Base-by-base conservation (phyloP, 2,329 filamentous ascomycete genomes). In the Phialemoniopsis sp. region DNA sequence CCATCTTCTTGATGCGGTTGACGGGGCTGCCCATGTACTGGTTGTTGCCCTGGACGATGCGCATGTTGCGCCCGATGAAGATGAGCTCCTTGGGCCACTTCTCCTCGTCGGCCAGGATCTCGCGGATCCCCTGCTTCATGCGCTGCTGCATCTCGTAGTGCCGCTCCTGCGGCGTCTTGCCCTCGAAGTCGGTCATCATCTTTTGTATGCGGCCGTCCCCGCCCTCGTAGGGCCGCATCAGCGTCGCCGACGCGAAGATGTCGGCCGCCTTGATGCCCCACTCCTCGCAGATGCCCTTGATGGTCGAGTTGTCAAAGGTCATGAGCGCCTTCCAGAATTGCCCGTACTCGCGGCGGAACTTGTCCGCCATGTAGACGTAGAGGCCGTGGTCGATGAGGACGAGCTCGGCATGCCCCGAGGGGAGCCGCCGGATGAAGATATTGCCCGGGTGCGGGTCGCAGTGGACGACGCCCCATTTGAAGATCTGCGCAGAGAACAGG, bases 361-460 rank as follows among this genome's bases (percentile, higher is more conserved):
- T 70, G 2, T 86, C 83, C 17, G 79, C 73, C 87, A 97, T 93
- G 61, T 87, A 85, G 40, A 97, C 88, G 66, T 98, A 98, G 6
- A 98, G 79, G 1, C 93, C 93, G 62, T 98, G 93, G 62, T 98
- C 93, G 57, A 98, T 95, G 29, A 98, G 81, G 1, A 97, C 91
- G 21, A 98, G 76, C 66, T 98, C 89, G 1, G 91, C 76, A 32
- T 80, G 76, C n/a, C 91, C 91, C 32, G 75, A 82, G 2, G 89
- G 86, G 13, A 88, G 72, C 8, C 93, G 84, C 8, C 93, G 85
- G 56, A 97, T 85, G 66, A 98, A 95, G 60, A 97, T 93, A 65
- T 98, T 98, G 19, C 91, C 91, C 2, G 93, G 93, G 57, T 98
- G 93, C 9, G 93, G 93, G 59, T 98, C 93, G 65, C 91, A 96